These are phyloP conservation scores for Verticillium dahliae DNA, from an alignment of 2,329 filamentous ascomycete species.

Conservation along the genomic window DNA sequence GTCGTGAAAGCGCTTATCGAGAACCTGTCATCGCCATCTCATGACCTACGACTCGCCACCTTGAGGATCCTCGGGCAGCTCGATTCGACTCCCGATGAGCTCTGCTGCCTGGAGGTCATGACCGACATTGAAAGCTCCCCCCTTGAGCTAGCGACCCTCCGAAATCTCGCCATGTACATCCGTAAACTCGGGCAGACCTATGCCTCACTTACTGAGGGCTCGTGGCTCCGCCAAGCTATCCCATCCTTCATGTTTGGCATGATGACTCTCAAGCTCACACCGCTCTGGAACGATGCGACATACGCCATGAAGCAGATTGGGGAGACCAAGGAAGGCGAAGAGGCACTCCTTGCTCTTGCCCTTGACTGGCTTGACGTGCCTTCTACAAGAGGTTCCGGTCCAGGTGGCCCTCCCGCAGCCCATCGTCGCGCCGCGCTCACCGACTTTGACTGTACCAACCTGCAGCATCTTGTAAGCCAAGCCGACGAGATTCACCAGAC, in stretches of 20 bases:
- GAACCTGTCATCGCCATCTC: constrained; percentile 70
- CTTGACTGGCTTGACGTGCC: constrained; percentile 69
- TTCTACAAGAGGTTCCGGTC: constrained; percentile 47
- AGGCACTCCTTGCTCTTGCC: constrained; percentile 61
- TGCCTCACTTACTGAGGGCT: constrained; percentile 46
- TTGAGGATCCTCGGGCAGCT: constrained; percentile 65
- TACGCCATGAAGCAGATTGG: constrained; percentile 70
- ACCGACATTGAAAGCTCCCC: constrained; percentile 71
- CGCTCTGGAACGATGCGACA: constrained; percentile 80
- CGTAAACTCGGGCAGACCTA: constrained; percentile 68
- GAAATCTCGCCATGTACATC: constrained; percentile 77
- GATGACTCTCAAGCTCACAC: constrained; percentile 76
- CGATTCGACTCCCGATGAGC: constrained; percentile 39
- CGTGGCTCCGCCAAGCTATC: constrained; percentile 65
- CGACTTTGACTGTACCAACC: constrained; percentile 80
- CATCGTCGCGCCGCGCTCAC: constrained; percentile 40
- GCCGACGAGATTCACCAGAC: constrained; percentile 45
- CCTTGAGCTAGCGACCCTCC: constrained; percentile 66
- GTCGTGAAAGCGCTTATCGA: constrained; percentile 60
- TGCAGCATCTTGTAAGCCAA: constrained; percentile 50
- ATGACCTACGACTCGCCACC: constrained; percentile 65
- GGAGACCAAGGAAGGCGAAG: constrained; percentile 64
- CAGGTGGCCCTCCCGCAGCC: constrained; percentile 21
- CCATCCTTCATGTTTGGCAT: constrained; percentile 84
- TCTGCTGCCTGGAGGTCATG: constrained; percentile 55